Conservation (phyloP, 164 flowering plant genomes). For the Hamamelis virginiana region DNA sequence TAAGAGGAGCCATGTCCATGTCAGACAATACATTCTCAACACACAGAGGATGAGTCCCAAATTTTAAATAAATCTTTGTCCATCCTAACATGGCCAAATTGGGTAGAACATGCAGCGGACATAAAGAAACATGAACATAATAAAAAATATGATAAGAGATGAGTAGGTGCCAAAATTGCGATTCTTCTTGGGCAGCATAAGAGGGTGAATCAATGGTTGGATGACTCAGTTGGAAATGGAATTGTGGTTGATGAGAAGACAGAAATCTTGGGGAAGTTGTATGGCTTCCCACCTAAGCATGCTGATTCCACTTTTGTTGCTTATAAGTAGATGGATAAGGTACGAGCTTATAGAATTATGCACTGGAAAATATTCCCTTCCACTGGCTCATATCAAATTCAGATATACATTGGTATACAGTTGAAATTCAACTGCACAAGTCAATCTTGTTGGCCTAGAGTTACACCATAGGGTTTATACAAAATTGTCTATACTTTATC, state of each 20-base stretch:
- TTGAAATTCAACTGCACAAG: background rate
- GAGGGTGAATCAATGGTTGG: conserved; percentile 63
- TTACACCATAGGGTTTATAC: too few relatives aligned
- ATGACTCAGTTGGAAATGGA: conserved; percentile 31
- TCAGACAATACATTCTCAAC: too few relatives aligned
- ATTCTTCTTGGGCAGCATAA: conserved; percentile 54
- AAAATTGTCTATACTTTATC: too few relatives aligned
- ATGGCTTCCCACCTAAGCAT: conserved; percentile 50
- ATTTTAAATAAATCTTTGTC: too few relatives aligned
- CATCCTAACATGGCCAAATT: too few relatives aligned
- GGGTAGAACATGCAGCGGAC: too few relatives aligned
- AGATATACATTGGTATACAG: background rate
- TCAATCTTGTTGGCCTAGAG: background rate
- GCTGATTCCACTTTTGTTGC: conserved; percentile 31
- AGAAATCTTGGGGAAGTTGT: conserved; percentile 48
- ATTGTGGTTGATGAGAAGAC: conserved; percentile 39
- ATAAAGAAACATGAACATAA: too few relatives aligned
- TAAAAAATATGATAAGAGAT: too few relatives aligned
- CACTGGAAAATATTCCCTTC: too few relatives aligned
- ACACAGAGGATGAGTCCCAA: too few relatives aligned
- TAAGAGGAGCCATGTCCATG: too few relatives aligned
- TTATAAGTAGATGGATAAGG: conserved; percentile 13
- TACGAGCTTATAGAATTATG: background rate
- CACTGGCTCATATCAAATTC: background rate
- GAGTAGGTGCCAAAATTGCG: conserved; percentile 25